phyloP scores from a whole-genome alignment of 1,284 basidiomycete genomes.

The Ustilago loliicola region DNA sequence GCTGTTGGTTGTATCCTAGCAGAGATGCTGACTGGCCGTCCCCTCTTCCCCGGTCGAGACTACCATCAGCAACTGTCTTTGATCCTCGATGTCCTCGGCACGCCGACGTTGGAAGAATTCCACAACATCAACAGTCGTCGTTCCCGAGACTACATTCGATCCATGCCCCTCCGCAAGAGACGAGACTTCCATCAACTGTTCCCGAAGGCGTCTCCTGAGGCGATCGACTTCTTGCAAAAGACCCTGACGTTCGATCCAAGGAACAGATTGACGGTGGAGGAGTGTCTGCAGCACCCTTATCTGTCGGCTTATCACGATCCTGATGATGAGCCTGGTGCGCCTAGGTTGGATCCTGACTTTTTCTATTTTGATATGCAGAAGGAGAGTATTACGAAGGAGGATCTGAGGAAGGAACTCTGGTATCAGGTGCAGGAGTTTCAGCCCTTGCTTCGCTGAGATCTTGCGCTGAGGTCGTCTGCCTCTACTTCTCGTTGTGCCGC shows the following conservation, averaged over 20 bases:
- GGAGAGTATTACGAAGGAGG: conserved; percentile 58
- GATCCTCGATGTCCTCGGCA: conserved; percentile 76
- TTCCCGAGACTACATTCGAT: conserved; percentile 91
- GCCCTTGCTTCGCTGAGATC: conserved; percentile 43
- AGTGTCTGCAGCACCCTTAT: conserved; percentile 67
- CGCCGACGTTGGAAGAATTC: conserved; percentile 76
- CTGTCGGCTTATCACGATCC: conserved; percentile 66
- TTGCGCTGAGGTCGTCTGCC: no score
- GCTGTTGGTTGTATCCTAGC: conserved; percentile 92
- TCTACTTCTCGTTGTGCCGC: not conserved
- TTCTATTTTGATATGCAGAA: conserved; percentile 63
- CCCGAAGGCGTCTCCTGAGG: conserved; percentile 77
- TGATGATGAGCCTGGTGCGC: conserved; percentile 64
- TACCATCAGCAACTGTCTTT: conserved; percentile 74
- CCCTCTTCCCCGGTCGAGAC: conserved; percentile 83
- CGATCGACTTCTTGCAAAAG: conserved; percentile 88
- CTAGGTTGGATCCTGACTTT: conserved; percentile 55
- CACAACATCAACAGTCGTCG: conserved; percentile 80
- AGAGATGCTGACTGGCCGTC: conserved; percentile 90
- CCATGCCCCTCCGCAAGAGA: conserved; percentile 89
- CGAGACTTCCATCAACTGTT: conserved; percentile 82
- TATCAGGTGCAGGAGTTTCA: conserved; percentile 59
- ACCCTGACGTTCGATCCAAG: conserved; percentile 78
- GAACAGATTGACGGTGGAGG: conserved; percentile 66
- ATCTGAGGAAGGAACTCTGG: conserved; percentile 62